phyloP scores from a whole-genome alignment of 2,329 filamentous ascomycete genomes.

The Magnaporthiopsis rhizophila region DNA sequence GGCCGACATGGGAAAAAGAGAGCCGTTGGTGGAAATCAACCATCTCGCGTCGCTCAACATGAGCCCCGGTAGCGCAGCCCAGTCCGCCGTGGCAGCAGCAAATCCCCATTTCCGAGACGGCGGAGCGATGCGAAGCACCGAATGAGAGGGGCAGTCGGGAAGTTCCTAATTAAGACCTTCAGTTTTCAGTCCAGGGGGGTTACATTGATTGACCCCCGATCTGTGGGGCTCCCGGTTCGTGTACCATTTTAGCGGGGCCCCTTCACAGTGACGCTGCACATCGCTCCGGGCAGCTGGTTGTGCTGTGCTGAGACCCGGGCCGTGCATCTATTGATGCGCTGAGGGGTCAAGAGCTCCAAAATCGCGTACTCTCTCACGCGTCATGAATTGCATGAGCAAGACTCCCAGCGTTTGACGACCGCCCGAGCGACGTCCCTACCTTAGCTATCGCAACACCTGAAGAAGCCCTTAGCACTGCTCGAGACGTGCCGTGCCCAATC shows the following conservation, averaged over 20 bases:
- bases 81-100: neutral
- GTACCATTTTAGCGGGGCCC: neutral
- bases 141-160: neutral
- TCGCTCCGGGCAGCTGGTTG: neutral
- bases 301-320: neutral
- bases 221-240: neutral
- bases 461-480: neutral
- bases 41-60: no score
- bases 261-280: neutral
- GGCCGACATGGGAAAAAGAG: no score
- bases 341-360: neutral
- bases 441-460: neutral
- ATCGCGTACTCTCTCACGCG: neutral
- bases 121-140: neutral
- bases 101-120: neutral
- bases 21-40: no score
- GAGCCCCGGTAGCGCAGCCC: neutral
- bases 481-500: neutral
- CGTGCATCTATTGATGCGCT: neutral
- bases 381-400: neutral
- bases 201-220: neutral
- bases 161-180: neutral
- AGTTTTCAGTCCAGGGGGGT: neutral
- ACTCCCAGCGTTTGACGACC: neutral
- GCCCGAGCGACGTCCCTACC: neutral